Percentiles rank a stretch among this genome's conserved stretches.
phyloP scores from a whole-genome alignment of 2,329 filamentous ascomycete species.

The Penicillium sp. region DNA sequence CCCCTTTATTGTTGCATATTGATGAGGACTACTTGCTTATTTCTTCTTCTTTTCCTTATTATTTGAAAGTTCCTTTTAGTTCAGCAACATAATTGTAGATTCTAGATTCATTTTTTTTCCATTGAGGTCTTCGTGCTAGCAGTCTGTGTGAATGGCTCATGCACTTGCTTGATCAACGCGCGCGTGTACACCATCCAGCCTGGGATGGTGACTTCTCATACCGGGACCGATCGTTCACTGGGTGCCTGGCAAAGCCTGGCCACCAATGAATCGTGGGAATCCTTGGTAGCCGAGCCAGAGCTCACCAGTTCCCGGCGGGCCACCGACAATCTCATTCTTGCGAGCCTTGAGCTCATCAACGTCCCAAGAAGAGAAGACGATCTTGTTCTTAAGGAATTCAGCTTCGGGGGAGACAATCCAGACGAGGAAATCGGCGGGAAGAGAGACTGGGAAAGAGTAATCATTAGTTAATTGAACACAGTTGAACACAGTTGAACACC shows the following conservation, averaged over 20 bases:
- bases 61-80: no score
- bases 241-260: slow-evolving; percentile 1
- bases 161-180: no score
- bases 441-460: slow-evolving; percentile 14
- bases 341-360: slow-evolving; percentile 36
- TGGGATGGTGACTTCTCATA: neutral
- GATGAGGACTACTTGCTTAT: no score
- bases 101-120: no score
- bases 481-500: no score
- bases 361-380: slow-evolving; percentile 40
- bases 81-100: no score
- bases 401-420: slow-evolving; percentile 41
- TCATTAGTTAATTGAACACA: neutral
- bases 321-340: slow-evolving; percentile 17
- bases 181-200: no score
- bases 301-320: slow-evolving; percentile 4
- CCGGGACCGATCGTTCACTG: neutral
- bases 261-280: slow-evolving; percentile 3
- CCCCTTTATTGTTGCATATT: no score
- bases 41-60: no score
- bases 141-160: no score
- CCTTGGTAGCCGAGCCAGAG: slow-evolving; percentile 5
- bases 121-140: no score
- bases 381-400: slow-evolving; percentile 38
- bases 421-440: slow-evolving; percentile 29